Base-by-base conservation (phyloP, 805 yeast genomes). In the Saccharomycopsis sp. region DNA sequence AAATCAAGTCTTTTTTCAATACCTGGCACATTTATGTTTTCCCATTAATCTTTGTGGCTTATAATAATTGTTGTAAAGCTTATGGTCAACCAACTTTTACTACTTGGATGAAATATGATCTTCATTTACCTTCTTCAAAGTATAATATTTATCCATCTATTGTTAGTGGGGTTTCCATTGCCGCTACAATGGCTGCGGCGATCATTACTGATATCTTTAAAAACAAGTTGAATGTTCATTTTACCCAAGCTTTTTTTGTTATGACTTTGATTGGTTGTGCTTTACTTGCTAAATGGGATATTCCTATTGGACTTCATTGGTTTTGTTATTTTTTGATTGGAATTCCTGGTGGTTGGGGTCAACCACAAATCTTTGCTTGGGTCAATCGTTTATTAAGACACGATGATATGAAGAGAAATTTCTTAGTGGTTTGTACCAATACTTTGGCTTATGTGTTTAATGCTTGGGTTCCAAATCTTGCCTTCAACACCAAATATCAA, bases 331-430 rank as follows among this genome's bases (percentile, higher is more conserved):
- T 64, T 47, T 46, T 72, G 35, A 53, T 66, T 3, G 72, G 73
- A 2, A 52, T 67, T 13, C 74, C 76, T 8, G 57, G 67, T 0
- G 51, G 69, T 3, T 66, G 66, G 67, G 79, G 76, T 1, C 78
- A 70, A 55, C 77, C 78, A 2, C 63, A 69, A 47, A 69, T 72
- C 12, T 73, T 66, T 45, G 60, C 75, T 2, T 74, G 79, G 80
- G 65, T 72, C 28, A 74, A 74, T 50, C 57, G 72, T 28, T 49
- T 66, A 20, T 51, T 74, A 15, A 59, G 60, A 20, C 42, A 49
- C 37, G 56, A 58, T 39, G 61, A 58, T 39, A 47, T 52, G 53
- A 54, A 56, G 47, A 46, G 69, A 31, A 58, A 55, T 37, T 55
- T 64, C 26, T 58, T 62, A 3, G 64, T 67, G 13, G 68, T 60